These are phyloP conservation scores for Plasmodium vivax DNA, from an alignment of 169 alveolate species.

Conservation along the genomic window DNA sequence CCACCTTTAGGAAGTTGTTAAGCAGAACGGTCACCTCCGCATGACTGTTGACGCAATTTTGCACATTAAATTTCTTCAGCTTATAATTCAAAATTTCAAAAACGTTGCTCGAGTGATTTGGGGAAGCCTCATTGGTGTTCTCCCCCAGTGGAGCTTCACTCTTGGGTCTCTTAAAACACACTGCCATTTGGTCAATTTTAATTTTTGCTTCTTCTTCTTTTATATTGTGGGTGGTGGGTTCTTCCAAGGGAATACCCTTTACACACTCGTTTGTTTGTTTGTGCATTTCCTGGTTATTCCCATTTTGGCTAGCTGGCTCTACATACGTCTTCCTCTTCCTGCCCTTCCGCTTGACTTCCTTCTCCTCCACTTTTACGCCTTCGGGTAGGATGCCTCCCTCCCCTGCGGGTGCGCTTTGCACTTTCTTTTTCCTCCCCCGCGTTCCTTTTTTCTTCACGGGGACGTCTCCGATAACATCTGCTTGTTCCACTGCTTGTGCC, in stretches of 20 bases:
- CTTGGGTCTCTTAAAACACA: neutral
- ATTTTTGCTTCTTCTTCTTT: slow-evolving; percentile 5
- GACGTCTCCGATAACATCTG: neutral
- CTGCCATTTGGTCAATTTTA: neutral
- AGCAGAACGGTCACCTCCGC: slow-evolving; percentile 29
- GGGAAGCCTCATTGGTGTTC: neutral
- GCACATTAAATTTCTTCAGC: slow-evolving; percentile 11
- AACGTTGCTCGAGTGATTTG: neutral
- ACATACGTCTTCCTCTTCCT: slow-evolving; percentile 36
- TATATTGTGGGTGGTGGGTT: neutral
- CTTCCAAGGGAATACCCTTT: neutral
- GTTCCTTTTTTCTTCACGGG: slow-evolving; percentile 11
- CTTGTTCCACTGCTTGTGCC: neutral
- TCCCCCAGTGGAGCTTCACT: neutral
- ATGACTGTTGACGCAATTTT: slow-evolving; percentile 27
- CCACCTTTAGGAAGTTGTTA: slow-evolving; percentile 5
- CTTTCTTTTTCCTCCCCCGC: slow-evolving; percentile 39
- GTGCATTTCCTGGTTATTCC: slow-evolving; percentile 29
- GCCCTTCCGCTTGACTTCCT: slow-evolving; percentile 43
- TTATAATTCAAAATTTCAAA: slow-evolving; percentile 20
- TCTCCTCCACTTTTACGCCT: neutral
- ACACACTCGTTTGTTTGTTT: slow-evolving; percentile 36
- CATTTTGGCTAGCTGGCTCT: neutral
- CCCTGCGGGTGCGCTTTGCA: neutral
- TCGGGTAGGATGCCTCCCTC: neutral